A percentile compares a stretch with the other conserved stretches of the same genome.
Conservation (phyloP, 306 rosid species). For the Benincasa hispida region DNA sequence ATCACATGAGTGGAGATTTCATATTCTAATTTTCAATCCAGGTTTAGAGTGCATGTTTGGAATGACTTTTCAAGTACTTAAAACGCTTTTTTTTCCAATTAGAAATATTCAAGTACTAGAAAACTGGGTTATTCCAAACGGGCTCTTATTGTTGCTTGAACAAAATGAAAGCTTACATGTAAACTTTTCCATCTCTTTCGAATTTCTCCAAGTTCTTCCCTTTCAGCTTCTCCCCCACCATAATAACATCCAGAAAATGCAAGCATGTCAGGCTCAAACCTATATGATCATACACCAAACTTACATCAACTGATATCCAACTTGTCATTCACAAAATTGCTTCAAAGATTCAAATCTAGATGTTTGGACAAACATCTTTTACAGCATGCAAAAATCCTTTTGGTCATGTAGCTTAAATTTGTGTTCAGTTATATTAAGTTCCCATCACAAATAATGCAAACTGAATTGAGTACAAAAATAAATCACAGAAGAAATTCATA, state of each 20-base stretch:
- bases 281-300: slow-evolving; percentile 13
- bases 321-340: neutral
- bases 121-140: too few species aligned
- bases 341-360: neutral
- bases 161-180: slow-evolving; percentile 41
- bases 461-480: neutral
- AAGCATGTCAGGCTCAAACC: slow-evolving; percentile 96
- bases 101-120: too few species aligned
- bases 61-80: neutral
- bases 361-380: neutral
- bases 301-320: slow-evolving; percentile 12
- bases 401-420: neutral
- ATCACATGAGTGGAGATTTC: neutral
- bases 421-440: neutral
- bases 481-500: neutral
- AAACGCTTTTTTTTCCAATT: too few species aligned
- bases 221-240: slow-evolving; percentile 94
- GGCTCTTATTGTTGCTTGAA: neutral
- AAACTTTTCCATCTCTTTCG: slow-evolving; percentile 75
- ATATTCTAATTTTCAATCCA: slow-evolving; percentile 7
- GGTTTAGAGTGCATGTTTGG: neutral
- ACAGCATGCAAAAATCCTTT: neutral
- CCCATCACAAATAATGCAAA: neutral
- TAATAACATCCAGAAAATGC: slow-evolving; percentile 91
- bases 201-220: slow-evolving; percentile 53